Percentiles rank a stretch among this genome's conserved stretches.
Evolutionary conservation across 2,329 filamentous ascomycete genomes (phyloP).

Genomic region (Emmonsiellopsis sp.): DNA sequence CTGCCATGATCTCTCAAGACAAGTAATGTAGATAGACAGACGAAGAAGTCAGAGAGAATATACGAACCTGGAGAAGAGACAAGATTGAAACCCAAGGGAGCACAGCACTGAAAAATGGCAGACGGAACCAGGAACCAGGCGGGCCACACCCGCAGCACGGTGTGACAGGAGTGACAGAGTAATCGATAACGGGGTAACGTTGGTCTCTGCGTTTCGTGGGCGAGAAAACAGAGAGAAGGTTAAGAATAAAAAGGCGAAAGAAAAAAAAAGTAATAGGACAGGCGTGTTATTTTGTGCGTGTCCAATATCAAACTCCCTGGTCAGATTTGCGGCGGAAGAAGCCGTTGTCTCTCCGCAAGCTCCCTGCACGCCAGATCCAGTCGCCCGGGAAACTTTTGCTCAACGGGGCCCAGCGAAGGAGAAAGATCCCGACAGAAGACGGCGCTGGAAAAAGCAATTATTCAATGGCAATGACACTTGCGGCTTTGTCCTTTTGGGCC

Average conservation of each 20-base stretch:
- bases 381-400: background rate
- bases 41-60: no score
- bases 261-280: background rate
- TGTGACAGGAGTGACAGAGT: background rate
- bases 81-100: no score
- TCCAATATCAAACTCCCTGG: no score
- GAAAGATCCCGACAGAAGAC: background rate
- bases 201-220: no score
- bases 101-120: no score
- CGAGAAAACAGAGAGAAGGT: no score
- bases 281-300: background rate
- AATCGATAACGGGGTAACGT: constrained; percentile 1
- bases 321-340: background rate
- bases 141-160: background rate
- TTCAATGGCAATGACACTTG: background rate
- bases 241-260: background rate
- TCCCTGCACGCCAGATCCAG: background rate
- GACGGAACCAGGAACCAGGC: background rate
- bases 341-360: background rate
- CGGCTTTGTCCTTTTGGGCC: background rate
- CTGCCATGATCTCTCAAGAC: no score
- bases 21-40: no score
- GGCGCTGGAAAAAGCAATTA: background rate
- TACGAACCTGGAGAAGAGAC: no score
- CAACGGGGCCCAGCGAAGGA: no score